These are phyloP conservation scores for Geotrichum cucujoidarum DNA, from an alignment of 1,139 yeast species.

Conservation along the genomic window DNA sequence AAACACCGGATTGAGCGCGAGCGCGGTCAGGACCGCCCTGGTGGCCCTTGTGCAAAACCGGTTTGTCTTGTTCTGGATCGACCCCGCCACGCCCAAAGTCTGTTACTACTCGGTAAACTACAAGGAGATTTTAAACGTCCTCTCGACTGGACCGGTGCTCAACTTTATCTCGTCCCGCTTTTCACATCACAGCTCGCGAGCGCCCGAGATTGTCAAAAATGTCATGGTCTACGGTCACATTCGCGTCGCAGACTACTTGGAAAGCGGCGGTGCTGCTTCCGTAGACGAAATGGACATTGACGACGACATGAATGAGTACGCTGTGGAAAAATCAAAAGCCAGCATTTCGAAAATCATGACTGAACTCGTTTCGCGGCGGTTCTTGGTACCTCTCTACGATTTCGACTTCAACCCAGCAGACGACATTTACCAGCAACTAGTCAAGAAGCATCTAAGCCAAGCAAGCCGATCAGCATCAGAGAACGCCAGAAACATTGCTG, in stretches of 20 bases:
- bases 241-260: constrained; percentile 55
- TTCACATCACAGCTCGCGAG: constrained; percentile 31
- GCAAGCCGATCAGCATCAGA: constrained; percentile 29
- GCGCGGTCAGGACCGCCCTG: constrained; percentile 37
- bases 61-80: constrained; percentile 40
- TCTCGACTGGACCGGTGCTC: constrained; percentile 76
- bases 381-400: constrained; percentile 49
- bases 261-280: constrained; percentile 30
- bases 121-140: constrained; percentile 55
- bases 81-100: constrained; percentile 36
- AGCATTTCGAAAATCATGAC: constrained; percentile 34
- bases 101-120: constrained; percentile 60
- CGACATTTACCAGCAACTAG: constrained; percentile 33
- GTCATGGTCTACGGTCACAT: constrained; percentile 61
- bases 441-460: constrained; percentile 23
- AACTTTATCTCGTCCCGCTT: constrained; percentile 47
- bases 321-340: constrained; percentile 36
- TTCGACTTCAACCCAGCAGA: constrained; percentile 37
- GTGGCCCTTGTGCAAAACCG: constrained; percentile 41
- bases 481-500: constrained; percentile 29
- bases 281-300: constrained; percentile 33
- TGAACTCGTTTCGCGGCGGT: constrained; percentile 51
- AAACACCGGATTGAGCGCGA: constrained; percentile 29
- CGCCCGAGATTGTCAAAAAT: constrained; percentile 71
- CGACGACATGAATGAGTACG: constrained; percentile 15